Conservation (phyloP, 192 early-diverging fungal species). For the Coemansia sp. region DNA sequence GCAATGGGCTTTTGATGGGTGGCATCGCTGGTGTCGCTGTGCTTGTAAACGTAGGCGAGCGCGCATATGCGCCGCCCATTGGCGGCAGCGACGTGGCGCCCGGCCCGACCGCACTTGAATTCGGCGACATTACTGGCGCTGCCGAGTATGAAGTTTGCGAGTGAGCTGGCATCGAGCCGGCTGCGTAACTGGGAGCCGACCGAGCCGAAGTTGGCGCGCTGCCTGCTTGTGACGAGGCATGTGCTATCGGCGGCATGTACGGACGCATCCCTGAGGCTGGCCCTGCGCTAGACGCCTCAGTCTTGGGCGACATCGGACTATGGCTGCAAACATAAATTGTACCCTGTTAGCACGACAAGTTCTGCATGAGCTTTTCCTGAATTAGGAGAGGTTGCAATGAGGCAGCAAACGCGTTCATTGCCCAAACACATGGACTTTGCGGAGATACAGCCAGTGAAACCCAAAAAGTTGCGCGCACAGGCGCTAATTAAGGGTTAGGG, state of each 20-base stretch:
- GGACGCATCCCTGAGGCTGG: conserved; percentile 15
- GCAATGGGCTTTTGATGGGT: conserved; percentile 27
- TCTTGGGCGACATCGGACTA: conserved; percentile 53
- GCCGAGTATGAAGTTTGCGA: conserved; percentile 32
- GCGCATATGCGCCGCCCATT: conserved; percentile 32
- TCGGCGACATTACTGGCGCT: conserved; percentile 17
- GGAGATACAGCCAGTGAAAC: neutral
- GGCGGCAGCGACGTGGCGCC: conserved; percentile 23
- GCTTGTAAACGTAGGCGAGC: conserved; percentile 43
- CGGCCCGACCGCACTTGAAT: neutral
- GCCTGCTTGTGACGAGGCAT: conserved; percentile 24
- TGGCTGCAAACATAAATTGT: neutral
- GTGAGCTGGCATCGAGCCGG: conserved; percentile 32
- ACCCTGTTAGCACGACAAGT: neutral
- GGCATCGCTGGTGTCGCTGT: conserved; percentile 19
- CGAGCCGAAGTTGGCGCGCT: conserved; percentile 39
- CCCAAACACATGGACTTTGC: neutral
- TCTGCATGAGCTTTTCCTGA: neutral
- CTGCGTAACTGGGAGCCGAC: conserved; percentile 22
- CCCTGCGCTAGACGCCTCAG: conserved; percentile 26
- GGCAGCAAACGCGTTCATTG: neutral
- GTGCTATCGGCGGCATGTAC: conserved; percentile 39
- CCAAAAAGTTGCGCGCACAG: conserved; percentile 2
- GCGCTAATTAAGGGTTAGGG: conserved; percentile 10
- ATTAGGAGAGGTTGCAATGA: neutral